phyloP scores from a whole-genome alignment of 1,284 basidiomycete species.

The Puccinia sorghi region DNA sequence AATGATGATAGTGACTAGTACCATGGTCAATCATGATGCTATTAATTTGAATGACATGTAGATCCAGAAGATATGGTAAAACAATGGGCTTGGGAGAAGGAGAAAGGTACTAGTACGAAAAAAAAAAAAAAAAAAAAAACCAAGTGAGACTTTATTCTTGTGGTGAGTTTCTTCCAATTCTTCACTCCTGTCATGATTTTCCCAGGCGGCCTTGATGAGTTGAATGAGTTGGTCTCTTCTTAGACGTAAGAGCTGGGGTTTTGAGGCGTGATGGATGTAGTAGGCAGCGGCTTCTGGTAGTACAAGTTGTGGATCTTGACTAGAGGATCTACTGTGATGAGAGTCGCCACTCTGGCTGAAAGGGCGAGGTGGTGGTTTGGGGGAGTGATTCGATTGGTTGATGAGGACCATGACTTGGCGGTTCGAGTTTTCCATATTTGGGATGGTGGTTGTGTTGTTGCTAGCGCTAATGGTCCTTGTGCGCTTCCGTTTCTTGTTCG shows the following conservation, averaged over 20 bases:
- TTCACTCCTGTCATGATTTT: background rate
- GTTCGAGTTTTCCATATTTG: background rate
- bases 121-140: background rate
- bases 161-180: conserved; percentile 9
- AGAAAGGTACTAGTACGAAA: background rate
- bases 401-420: conserved; percentile 28
- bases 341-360: conserved; percentile 8
- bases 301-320: conserved; percentile 6
- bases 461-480: background rate
- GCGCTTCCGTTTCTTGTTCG: conserved; percentile 6
- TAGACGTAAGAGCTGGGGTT: conserved; percentile 29
- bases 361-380: background rate
- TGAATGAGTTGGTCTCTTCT: conserved; percentile 23
- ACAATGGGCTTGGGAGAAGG: background rate
- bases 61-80: too few species aligned
- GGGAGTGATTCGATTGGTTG: background rate
- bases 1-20: background rate
- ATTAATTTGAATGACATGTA: background rate
- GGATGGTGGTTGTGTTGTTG: background rate
- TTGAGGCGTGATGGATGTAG: conserved; percentile 27
- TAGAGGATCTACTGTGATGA: conserved; percentile 4
- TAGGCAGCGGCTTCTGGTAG: background rate
- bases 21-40: background rate
- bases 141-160: conserved; percentile 29
- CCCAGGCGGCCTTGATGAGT: conserved; percentile 12